Base-by-base conservation (phyloP, 208 protist genomes). In the Leishmania tarentolae region DNA sequence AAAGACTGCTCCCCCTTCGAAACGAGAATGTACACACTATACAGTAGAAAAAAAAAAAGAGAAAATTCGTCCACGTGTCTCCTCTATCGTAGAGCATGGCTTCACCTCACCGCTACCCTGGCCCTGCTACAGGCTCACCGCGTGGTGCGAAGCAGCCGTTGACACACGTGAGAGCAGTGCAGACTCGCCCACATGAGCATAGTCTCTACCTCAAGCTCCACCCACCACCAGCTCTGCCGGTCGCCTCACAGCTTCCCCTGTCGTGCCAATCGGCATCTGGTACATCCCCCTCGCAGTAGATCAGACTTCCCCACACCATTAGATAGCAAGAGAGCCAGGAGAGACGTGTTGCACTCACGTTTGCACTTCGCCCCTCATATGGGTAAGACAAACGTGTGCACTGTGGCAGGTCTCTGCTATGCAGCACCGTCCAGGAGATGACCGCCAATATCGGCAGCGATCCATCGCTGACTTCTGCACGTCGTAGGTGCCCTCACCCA, bases 1-100 rank as follows among this genome's bases (percentile, higher is more conserved):
- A 1, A 17, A 2, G n/a, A 19, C 15, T 37, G 13, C 53, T 3
- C 47, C 6, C 17, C 50, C n/a, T 42, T 47, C 37, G 66, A 24
- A 76, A 63, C 3, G 63, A 77, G 53, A 77, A 65, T 77, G 73
- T 77, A 77, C 73, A 77, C 73, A 77, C 73, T 77, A 47, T 77
- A 77, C 73, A 77, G 53, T 61, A 13, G 31, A 28, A 28, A 8
- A 50, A 28, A 28, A 8, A 70, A 70, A 7, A 52, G 68, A 35
- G 17, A 15, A 19, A n/a, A 35, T n/a, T 44, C 35, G 17, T 6
- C 6, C 9, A 52, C 28, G 24, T 47, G 37, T 31, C 13, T 24
- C n/a, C 31, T 42, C 17, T 46, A 15, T n/a, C 42, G 5, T 72
- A 24, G 7, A 47, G n/a, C 68, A 31, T 44, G 68, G 19, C 17